Conservation (phyloP, 208 protist genomes). For the Angomonas deanei region DNA sequence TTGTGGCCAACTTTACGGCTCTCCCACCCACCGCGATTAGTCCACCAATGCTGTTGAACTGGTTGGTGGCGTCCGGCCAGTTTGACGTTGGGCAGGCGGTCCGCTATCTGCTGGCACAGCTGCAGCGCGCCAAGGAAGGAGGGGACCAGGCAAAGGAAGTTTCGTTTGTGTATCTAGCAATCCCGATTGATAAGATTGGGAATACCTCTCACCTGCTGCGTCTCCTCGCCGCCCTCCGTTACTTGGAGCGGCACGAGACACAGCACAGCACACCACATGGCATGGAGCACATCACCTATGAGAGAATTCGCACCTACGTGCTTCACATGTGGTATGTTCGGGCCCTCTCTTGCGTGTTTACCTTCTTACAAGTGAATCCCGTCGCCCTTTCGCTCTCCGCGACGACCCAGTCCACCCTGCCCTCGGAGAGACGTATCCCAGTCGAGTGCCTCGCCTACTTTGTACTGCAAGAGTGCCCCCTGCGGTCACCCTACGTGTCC, state of each 20-base stretch:
- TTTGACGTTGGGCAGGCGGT: constrained; percentile 25
- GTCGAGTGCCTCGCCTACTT: constrained; percentile 16
- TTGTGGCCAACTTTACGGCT: constrained; percentile 11
- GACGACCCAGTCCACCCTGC: background rate
- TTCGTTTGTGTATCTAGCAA: constrained; percentile 14
- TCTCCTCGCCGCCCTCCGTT: constrained; percentile 7
- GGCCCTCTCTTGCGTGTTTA: constrained; percentile 16
- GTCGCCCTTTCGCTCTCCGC: constrained; percentile 9
- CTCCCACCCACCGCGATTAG: constrained; percentile 14
- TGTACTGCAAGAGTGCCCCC: constrained; percentile 13
- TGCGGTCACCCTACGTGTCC: constrained; percentile 1
- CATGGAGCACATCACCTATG: background rate
- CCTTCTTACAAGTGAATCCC: constrained; percentile 12
- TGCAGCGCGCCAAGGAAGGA: background rate
- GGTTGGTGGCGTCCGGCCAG: constrained; percentile 18
- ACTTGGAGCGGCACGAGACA: background rate
- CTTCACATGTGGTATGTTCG: constrained; percentile 19
- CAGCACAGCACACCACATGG: background rate
- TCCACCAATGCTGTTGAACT: constrained; percentile 46
- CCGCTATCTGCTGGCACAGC: constrained; percentile 7
- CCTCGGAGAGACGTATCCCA: constrained; percentile 3
- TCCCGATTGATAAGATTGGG: constrained; percentile 9
- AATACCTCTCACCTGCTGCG: constrained; percentile 3
- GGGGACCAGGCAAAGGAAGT: no score
- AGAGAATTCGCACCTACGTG: constrained; percentile 11